phyloP scores from a whole-genome alignment of 768 basidiomycete genomes.

The Suillus alpinus region DNA sequence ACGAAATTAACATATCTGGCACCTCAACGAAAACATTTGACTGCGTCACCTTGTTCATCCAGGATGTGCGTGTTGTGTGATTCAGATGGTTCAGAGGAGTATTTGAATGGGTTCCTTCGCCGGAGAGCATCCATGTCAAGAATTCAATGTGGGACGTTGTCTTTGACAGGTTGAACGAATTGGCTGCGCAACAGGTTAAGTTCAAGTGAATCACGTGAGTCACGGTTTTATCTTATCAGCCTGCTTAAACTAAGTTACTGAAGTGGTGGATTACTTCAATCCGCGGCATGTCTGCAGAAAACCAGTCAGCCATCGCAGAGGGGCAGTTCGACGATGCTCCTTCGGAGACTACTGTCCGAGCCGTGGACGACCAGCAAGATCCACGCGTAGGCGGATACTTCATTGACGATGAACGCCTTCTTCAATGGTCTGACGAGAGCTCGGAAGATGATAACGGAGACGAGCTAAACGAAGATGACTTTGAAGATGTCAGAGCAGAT shows the following conservation, averaged over 20 bases:
- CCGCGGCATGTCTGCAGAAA: conserved; percentile 16
- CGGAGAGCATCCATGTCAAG: conserved; percentile 33
- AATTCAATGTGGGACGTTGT: neutral
- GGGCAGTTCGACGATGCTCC: conserved; percentile 65
- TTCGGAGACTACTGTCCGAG: neutral
- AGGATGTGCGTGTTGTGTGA: conserved; percentile 33
- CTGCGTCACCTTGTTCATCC: conserved; percentile 50
- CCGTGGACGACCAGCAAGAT: conserved; percentile 28
- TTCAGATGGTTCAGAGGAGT: conserved; percentile 16
- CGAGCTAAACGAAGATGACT: conserved; percentile 45
- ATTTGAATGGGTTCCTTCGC: conserved; percentile 45
- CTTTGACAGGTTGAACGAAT: conserved; percentile 3
- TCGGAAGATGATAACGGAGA: conserved; percentile 23
- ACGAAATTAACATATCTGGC: conserved; percentile 5
- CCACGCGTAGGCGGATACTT: conserved; percentile 35
- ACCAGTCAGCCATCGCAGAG: conserved; percentile 31
- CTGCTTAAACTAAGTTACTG: neutral
- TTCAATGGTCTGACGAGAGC: conserved; percentile 28
- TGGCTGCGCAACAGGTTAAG: neutral
- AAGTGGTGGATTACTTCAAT: neutral
- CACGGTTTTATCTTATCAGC: neutral
- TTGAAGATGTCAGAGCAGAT: conserved; percentile 63
- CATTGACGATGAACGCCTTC: conserved; percentile 39
- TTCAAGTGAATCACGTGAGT: neutral
- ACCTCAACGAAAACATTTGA: neutral